phyloP scores from a whole-genome alignment of 2,329 filamentous ascomycete genomes.

The Claviceps humidiphila region DNA sequence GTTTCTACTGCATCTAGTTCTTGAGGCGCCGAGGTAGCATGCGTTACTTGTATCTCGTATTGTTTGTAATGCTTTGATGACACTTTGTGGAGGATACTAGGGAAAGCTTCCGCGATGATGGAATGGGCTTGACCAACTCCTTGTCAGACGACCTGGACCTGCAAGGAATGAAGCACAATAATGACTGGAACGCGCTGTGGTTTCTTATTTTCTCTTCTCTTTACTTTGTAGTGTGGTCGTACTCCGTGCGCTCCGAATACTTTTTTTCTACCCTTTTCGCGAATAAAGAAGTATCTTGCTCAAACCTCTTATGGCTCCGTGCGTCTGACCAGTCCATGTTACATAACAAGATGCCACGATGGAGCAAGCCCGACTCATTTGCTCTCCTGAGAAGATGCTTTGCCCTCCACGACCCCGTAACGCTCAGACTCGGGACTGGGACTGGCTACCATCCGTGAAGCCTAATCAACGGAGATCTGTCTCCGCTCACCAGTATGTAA shows the following conservation, averaged over 20 bases:
- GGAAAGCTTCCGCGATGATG: background rate
- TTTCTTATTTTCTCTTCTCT: background rate
- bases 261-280: background rate
- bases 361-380: too few species aligned
- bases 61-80: background rate
- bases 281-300: slow-evolving; percentile 4
- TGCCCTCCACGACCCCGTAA: background rate
- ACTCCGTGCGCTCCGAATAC: background rate
- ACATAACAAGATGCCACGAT: too few species aligned
- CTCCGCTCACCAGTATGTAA: background rate
- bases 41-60: background rate
- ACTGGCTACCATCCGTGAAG: background rate
- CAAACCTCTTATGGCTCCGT: slow-evolving; percentile 1
- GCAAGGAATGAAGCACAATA: slow-evolving; percentile 2
- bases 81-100: too few species aligned
- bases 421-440: background rate
- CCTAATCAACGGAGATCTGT: background rate
- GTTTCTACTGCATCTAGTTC: background rate
- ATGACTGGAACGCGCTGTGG: slow-evolving; percentile 3
- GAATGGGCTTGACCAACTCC: background rate
- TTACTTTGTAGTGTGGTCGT: background rate
- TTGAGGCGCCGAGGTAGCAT: background rate
- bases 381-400: too few species aligned
- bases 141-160: background rate
- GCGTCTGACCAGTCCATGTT: background rate